Evolutionary conservation across 1,139 yeast genomes (phyloP).

Genomic region (Groenewaldozyma auringiensis): DNA sequence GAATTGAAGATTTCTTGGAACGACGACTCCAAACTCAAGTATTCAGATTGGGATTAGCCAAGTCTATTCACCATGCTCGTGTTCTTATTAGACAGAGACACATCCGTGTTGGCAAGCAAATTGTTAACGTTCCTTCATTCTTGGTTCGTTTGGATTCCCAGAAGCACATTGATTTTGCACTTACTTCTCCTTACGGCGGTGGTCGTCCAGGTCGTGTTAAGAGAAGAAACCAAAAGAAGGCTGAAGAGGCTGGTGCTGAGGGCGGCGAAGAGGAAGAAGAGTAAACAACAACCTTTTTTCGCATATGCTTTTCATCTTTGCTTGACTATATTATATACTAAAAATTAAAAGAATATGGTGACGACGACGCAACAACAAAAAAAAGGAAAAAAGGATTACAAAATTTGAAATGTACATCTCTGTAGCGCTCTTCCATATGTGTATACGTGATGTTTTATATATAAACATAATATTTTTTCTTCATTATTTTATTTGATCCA

Average conservation of each 20-base stretch:
- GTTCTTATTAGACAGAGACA: slow-evolving; percentile 98
- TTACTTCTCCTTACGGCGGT: slow-evolving; percentile 99
- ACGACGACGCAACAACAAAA: background rate
- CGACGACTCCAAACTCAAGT: slow-evolving; percentile 99
- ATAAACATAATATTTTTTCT: background rate
- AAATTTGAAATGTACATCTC: background rate
- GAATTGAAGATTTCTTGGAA: slow-evolving; percentile 98
- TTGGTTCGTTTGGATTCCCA: slow-evolving; percentile 99
- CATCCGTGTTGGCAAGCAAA: slow-evolving; percentile 99
- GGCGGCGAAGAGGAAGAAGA: slow-evolving; percentile 48
- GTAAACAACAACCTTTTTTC: too few relatives aligned
- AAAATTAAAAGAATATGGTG: background rate
- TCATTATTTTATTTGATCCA: background rate
- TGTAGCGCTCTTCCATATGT: background rate
- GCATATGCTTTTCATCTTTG: too few relatives aligned
- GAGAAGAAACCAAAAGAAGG: slow-evolving; percentile 85
- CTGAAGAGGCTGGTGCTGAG: slow-evolving; percentile 56
- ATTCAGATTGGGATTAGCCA: slow-evolving; percentile 99
- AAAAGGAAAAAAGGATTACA: too few relatives aligned
- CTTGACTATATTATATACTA: background rate
- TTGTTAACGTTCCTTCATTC: slow-evolving; percentile 98
- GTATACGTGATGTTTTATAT: slow-evolving; percentile 1
- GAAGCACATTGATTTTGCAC: slow-evolving; percentile 99
- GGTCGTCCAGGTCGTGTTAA: slow-evolving; percentile 99
- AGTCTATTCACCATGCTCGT: slow-evolving; percentile 99